Base-by-base conservation (phyloP, 164 flowering plant species). In the Sextonia rubra region DNA sequence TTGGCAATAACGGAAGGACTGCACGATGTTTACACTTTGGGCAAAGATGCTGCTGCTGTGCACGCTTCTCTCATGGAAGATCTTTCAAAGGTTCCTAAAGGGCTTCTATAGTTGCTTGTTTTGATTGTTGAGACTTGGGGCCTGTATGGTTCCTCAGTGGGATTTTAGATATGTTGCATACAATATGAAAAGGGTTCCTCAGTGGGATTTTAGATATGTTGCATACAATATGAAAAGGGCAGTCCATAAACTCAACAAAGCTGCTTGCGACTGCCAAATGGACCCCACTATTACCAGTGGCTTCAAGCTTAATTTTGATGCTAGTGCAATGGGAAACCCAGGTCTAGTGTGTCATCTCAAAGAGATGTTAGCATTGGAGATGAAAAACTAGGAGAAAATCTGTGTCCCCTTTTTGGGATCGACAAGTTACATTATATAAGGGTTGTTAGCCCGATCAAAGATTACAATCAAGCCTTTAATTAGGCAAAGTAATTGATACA, bases 1-100 rank as follows among this genome's bases (percentile, higher is more conserved):
- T 81, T 94, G 83, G 94, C 97, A 63, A 90, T 92, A 77, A 90
- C 95, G 20, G 94, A 91, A 78, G 97, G 87, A 77, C 76, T 94
- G 71, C 94, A 87, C 73, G 99, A 92, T 84, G 91, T 94, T 82
- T 86, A 92, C 77, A 86, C 75, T 71, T 76, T 92, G 81, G 99
- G 97, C 72, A 92, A 90, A 85, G 99, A 94, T 82, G 97, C 99
- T 84, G 87, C 93, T 72, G 81, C 78, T 47, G 74, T 87, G 62
- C 97, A 94, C 74, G 77, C n/a, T 74, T 82, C 91, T 80, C 92
- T 94, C 58, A 86, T 90, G 89, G 87, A 83, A 73, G 87, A 88
- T 75, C 91, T 92, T 74, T 85, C 89, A 4, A 90, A 90, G 97
- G 99, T 94, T 14, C 58, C 58, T 52, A 20, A 52, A 52, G 14